A percentile compares a stretch with the other conserved stretches of the same genome.
These are phyloP conservation scores for Aquilaria sinensis DNA, from an alignment of 345 rosid species.

Conservation along the genomic window DNA sequence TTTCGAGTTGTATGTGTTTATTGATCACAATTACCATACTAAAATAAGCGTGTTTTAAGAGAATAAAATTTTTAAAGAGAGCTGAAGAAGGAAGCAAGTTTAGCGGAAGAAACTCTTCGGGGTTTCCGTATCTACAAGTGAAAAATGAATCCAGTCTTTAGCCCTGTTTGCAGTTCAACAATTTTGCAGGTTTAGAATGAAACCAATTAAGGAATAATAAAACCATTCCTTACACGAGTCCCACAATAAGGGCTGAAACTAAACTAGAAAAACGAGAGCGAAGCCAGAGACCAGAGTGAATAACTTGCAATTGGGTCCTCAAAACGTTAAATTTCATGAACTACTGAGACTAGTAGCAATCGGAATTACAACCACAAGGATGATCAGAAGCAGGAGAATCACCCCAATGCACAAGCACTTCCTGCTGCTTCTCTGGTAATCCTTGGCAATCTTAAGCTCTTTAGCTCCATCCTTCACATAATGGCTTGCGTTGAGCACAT, in stretches of 20 bases:
- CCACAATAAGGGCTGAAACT: slow-evolving; percentile 18
- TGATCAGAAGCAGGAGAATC: slow-evolving; percentile 55
- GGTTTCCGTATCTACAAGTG: too few relatives aligned
- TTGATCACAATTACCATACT: too few relatives aligned
- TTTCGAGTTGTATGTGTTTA: too few relatives aligned
- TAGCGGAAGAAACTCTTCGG: too few relatives aligned
- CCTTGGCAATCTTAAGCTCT: slow-evolving; percentile 64
- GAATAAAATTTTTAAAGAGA: too few relatives aligned
- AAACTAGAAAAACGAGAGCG: not conserved
- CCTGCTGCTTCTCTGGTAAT: slow-evolving; percentile 67
- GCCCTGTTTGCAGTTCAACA: too few relatives aligned
- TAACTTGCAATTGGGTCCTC: slow-evolving; percentile 37
- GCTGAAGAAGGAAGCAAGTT: too few relatives aligned
- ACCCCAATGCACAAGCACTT: slow-evolving; percentile 75
- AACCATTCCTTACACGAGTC: slow-evolving; percentile 6
- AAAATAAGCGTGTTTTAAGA: too few relatives aligned
- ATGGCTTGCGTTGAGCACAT: slow-evolving; percentile 74
- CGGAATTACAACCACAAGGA: slow-evolving; percentile 67
- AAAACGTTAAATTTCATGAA: slow-evolving; percentile 36
- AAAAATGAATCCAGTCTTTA: too few relatives aligned
- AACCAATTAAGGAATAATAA: slow-evolving; percentile 4
- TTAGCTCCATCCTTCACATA: slow-evolving; percentile 79
- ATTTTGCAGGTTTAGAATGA: not conserved
- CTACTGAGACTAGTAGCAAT: slow-evolving; percentile 66
- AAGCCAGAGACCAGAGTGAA: slow-evolving; percentile 21